Percentiles rank a stretch among this genome's conserved stretches.
phyloP scores from a whole-genome alignment of 1,284 basidiomycete species.

The Austroboletus niveus region DNA sequence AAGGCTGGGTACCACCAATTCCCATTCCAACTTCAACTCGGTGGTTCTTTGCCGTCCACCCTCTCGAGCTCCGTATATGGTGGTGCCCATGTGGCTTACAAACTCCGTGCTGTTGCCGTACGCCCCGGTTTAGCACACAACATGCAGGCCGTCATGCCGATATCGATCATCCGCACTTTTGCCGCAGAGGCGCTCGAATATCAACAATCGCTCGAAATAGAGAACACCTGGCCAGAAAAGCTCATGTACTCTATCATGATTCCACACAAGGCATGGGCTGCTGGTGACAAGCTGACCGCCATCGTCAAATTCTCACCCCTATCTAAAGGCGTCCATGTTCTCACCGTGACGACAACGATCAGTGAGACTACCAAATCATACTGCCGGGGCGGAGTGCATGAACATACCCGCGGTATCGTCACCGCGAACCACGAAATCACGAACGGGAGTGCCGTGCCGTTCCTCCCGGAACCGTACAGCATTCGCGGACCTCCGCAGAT shows the following conservation, averaged over 20 bases:
- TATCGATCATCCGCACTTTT: slow-evolving; percentile 74
- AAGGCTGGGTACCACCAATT: slow-evolving; percentile 88
- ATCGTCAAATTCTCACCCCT: slow-evolving; percentile 86
- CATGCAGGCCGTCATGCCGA: slow-evolving; percentile 58
- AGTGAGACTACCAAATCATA: slow-evolving; percentile 69
- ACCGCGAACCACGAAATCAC: slow-evolving; percentile 71
- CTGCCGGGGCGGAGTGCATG: slow-evolving; percentile 50
- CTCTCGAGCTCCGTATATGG: slow-evolving; percentile 58
- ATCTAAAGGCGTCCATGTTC: slow-evolving; percentile 77
- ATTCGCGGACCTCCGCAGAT: no score
- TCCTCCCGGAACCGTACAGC: no score
- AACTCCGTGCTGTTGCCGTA: slow-evolving; percentile 78
- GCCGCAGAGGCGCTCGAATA: slow-evolving; percentile 85
- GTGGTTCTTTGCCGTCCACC: slow-evolving; percentile 79
- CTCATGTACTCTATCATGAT: slow-evolving; percentile 88
- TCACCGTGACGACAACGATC: slow-evolving; percentile 65
- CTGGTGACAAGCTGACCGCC: slow-evolving; percentile 79
- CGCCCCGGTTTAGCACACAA: slow-evolving; percentile 77
- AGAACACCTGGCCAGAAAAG: slow-evolving; percentile 96
- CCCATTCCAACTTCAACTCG: slow-evolving; percentile 82
- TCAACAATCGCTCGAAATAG: slow-evolving; percentile 91
- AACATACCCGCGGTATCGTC: slow-evolving; percentile 61
- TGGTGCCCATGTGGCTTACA: slow-evolving; percentile 76
- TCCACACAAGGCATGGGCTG: slow-evolving; percentile 89
- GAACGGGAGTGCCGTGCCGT: slow-evolving; percentile 56